Base-by-base conservation (phyloP, 2,329 filamentous ascomycete genomes). In the Calonectria hawksworthii region DNA sequence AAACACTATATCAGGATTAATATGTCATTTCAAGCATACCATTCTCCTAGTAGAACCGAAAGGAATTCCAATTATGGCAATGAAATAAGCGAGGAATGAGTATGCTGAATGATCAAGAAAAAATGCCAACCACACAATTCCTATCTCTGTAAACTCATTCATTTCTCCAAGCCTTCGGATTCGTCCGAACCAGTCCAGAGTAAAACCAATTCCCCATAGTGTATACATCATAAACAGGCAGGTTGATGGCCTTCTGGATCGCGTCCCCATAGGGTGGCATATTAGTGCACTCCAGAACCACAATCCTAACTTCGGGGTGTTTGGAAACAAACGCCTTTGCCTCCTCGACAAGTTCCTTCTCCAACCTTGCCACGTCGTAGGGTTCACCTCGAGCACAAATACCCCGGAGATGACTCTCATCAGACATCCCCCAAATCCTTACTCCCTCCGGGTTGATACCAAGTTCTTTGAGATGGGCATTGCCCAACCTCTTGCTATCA, bases 141-240 rank as follows among this genome's bases (percentile, higher is more conserved):
- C 16, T 0, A 11, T 5, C 6, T 32, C 4, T n/a, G 23, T 7
- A 54, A 10, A 18, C n/a, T 28, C 23, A 47, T 28, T 34, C 21
- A 8, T 56, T 44, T 23, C 52, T 68, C 75, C 75, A 77, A 9
- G 34, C 23, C 23, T 1, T 26, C 11, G 75, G 74, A 10, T 74
- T 76, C 4, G 34, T 14, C 50, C 75, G 68, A 2, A 66, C 36
- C 34, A 85, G 74, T 0, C 84, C 84, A 9, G 82, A 83, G 64
- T 85, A 85, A 50, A 85, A 84, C 83, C 84, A 86, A 13, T 63
- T 72, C 0, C 78, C 83, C 79, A 84, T 80, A 1, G 85, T 84
- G 52, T 80, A 84, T 5, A 86, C 82, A 75, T 86, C 85, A 65
- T 85, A 85, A 0, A 84, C 82, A 0, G 84, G 83, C 30, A 83